Evolutionary conservation across 2,329 filamentous ascomycete genomes (phyloP).

Genomic region (Xylariaceae sp.): DNA sequence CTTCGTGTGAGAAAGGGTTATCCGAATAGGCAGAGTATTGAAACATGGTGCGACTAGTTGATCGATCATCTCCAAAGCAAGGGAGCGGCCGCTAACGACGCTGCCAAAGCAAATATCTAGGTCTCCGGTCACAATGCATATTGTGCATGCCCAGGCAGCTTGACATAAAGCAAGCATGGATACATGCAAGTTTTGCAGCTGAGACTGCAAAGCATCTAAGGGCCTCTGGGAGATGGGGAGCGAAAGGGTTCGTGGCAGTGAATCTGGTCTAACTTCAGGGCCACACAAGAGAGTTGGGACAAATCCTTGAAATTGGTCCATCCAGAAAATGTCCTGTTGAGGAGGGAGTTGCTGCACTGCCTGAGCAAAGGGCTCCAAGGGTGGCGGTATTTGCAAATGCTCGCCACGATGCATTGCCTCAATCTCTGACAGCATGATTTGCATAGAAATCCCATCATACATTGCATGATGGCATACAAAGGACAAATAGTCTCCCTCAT

Average conservation of each 20-base stretch:
- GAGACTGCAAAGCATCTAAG: constrained; percentile 44
- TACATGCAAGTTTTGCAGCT: constrained; percentile 49
- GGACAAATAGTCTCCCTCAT: constrained; percentile 38
- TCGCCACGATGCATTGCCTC: constrained; percentile 51
- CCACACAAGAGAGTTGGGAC: constrained; percentile 23
- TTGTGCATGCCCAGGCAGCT: constrained; percentile 64
- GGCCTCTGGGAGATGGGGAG: constrained; percentile 20
- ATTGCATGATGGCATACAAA: constrained; percentile 72
- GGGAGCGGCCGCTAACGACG: constrained; percentile 72
- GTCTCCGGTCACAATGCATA: constrained; percentile 52
- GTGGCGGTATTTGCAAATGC: constrained; percentile 44
- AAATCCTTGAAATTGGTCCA: constrained; percentile 49
- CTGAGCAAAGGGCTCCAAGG: constrained; percentile 62
- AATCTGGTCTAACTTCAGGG: constrained; percentile 2
- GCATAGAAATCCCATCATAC: constrained; percentile 80
- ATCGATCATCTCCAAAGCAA: constrained; percentile 63
- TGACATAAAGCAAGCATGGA: constrained; percentile 68
- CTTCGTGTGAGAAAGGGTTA: constrained; percentile 44
- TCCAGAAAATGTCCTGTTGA: constrained; percentile 64
- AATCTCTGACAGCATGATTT: constrained; percentile 65
- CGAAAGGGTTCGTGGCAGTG: constrained; percentile 10
- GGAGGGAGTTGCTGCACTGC: constrained; percentile 48
- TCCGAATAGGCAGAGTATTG: constrained; percentile 76
- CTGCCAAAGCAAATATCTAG: constrained; percentile 82
- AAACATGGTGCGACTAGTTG: constrained; percentile 84